Base-by-base conservation (phyloP, 805 yeast species). In the Pachysolen tannophilus region DNA sequence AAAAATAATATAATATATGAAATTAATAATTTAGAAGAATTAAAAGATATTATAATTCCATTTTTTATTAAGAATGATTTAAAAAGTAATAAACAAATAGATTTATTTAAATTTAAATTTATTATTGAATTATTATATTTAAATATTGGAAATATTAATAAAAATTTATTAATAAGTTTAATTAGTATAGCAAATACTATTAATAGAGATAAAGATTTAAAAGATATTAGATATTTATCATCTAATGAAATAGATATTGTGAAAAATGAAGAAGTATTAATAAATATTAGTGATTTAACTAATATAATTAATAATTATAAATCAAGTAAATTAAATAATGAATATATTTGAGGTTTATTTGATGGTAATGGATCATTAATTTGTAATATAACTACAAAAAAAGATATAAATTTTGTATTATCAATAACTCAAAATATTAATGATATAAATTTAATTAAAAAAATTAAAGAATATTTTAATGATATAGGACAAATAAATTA, bases 341-440 rank as follows among this genome's bases (percentile, higher is more conserved):
- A 33, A 20, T 28, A 20, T 28, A 28, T 33, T 10, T 27, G 28
- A 27, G 32, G 32, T 11, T 28, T 33, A 33, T 33, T 33, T 33
- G 32, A 33, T 27, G 28, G 26, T 28, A 23, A 33, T 20, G 32
- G 37, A n/a, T 21, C 24, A 21, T 21, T 21, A 8, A 21, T 21
- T 10, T 8, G 24, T 21, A 21, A 21, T 21, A 10, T 21, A 21
- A 21, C 8, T 21, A 21, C 9, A 21, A 8, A 21, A 8, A 21
- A 21, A 8, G 10, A 21, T 21, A 8, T 21, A 21, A 21, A 10
- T 21, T 8, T 21, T 10, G 24, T 21, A 21, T 21, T 21, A 21
- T 21, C 24, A 21, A 21, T 21, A 21, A 21, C 10, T 21, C 10
- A 8, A 21, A 10, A 21, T 21, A 21, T 10, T 21, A 8, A 21